Evolutionary conservation across 2,329 filamentous ascomycete genomes (phyloP).

Genomic region (Aspergillus luchuensis): DNA sequence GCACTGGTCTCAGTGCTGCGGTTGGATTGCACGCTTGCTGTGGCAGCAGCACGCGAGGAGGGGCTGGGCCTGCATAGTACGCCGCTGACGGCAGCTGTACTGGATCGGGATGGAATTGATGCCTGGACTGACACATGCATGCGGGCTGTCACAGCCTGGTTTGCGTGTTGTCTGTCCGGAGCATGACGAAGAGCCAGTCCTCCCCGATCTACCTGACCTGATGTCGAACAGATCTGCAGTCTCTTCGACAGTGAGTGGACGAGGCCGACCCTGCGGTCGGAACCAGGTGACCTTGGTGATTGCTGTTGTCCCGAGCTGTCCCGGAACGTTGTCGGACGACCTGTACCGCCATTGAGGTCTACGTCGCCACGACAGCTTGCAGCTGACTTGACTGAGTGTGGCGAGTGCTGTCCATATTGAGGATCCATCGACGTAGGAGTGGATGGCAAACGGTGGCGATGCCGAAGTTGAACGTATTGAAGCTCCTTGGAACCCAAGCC

Average conservation of each 20-base stretch:
- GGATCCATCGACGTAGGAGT: background rate
- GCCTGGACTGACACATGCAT: background rate
- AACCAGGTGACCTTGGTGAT: background rate
- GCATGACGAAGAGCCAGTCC: background rate
- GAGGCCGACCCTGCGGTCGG: background rate
- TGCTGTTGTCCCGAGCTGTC: background rate
- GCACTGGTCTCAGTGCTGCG: too few species aligned
- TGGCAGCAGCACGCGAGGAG: background rate
- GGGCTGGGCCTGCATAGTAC: background rate
- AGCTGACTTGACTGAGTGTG: background rate
- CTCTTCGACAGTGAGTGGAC: background rate
- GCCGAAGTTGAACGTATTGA: slow-evolving; percentile 1
- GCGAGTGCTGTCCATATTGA: background rate
- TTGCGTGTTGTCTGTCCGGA: background rate
- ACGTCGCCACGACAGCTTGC: background rate
- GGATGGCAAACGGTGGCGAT: background rate
- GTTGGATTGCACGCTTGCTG: background rate
- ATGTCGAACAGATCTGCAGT: slow-evolving; percentile 2
- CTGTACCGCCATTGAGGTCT: background rate
- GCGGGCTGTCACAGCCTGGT: background rate
- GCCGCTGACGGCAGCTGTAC: background rate
- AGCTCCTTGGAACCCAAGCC: background rate
- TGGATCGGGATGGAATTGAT: background rate
- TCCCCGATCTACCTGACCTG: background rate
- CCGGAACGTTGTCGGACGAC: background rate